Evolutionary conservation across 2,329 filamentous ascomycete species (phyloP).

Genomic region (Neopestalotiopsis rosae): DNA sequence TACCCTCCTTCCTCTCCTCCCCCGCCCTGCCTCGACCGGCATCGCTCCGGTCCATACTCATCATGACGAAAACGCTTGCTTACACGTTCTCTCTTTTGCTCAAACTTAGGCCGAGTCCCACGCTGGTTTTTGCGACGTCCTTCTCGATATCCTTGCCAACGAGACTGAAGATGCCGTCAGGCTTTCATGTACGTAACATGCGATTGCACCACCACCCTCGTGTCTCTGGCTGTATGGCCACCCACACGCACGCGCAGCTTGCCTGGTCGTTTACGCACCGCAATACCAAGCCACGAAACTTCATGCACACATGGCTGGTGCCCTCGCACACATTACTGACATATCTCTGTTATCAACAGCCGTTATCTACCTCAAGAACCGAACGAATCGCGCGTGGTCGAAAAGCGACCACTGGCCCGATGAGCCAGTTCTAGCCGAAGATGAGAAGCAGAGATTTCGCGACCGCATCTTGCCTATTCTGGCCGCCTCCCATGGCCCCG

Average conservation of each 20-base stretch:
- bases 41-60: neutral
- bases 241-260: conserved; percentile 19
- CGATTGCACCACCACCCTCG: neutral
- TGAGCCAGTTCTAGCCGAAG: conserved; percentile 80
- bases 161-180: conserved; percentile 87
- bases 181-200: conserved; percentile 75
- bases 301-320: neutral
- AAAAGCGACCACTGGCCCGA: conserved; percentile 75
- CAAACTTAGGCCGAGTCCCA: conserved; percentile 80
- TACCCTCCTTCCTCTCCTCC: neutral
- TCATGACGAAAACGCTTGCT: conserved; percentile 17
- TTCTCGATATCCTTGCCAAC: conserved; percentile 86
- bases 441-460: conserved; percentile 86
- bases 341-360: conserved; percentile 56
- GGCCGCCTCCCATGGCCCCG: conserved; percentile 77
- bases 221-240: neutral
- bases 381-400: conserved; percentile 91
- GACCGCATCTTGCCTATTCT: conserved; percentile 89
- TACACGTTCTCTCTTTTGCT: conserved; percentile 25
- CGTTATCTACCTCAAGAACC: conserved; percentile 97
- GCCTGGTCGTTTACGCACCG: neutral
- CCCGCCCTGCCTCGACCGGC: neutral
- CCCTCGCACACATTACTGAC: conserved; percentile 5
- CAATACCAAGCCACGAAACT: neutral
- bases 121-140: conserved; percentile 86